A percentile compares a stretch with the other conserved stretches of the same genome.
phyloP scores from a whole-genome alignment of 768 basidiomycete species.

The Rhodotorula taiwanensis region DNA sequence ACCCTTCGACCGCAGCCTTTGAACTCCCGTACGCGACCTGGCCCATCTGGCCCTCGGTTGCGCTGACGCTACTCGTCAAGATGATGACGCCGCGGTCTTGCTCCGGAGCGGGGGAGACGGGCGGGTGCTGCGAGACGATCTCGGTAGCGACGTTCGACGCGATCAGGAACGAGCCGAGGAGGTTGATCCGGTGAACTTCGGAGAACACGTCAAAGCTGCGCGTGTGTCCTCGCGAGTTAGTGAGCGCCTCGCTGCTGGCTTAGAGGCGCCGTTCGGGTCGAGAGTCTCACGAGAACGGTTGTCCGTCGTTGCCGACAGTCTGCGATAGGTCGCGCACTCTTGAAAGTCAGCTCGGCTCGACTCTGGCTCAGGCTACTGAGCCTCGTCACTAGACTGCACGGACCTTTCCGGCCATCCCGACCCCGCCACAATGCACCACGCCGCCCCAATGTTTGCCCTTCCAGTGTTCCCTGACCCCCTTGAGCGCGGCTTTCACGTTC shows the following conservation, averaged over 20 bases:
- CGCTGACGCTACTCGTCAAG: constrained; percentile 22
- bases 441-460: constrained; percentile 54
- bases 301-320: constrained; percentile 51
- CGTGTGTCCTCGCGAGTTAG: no score
- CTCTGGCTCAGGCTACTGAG: no score
- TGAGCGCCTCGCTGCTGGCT: no score
- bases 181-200: constrained; percentile 53
- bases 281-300: constrained; percentile 48
- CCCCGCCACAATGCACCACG: constrained; percentile 57
- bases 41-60: constrained; percentile 49
- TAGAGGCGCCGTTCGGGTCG: no score
- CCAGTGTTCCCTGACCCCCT: constrained; percentile 41
- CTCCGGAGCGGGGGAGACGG: constrained; percentile 31
- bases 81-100: constrained; percentile 54
- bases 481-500: constrained; percentile 43
- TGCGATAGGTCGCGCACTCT: no score
- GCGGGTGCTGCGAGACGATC: constrained; percentile 45
- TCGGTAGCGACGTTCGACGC: constrained; percentile 54
- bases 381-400: no score
- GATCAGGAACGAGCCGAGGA: constrained; percentile 57
- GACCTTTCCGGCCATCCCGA: constrained; percentile 47
- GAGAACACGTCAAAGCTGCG: constrained; percentile 52
- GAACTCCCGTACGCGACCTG: constrained; percentile 56
- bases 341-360: no score
- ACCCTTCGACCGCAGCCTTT: constrained; percentile 56